phyloP scores from a whole-genome alignment of 1,284 basidiomycete species.

The Marasmius oreades region DNA sequence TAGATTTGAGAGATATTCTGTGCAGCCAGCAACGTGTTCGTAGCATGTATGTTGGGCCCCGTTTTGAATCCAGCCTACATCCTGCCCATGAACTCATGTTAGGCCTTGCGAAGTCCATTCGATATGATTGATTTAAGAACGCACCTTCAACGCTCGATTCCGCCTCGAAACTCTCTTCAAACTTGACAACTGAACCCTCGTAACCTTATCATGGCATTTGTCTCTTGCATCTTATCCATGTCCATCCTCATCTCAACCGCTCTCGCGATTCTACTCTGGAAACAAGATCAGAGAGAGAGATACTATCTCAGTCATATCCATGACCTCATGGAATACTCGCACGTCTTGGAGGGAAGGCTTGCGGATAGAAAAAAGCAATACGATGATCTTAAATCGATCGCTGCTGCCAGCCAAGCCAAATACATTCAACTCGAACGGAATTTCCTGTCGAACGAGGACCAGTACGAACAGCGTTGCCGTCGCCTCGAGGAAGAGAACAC shows the following conservation, averaged over 20 bases:
- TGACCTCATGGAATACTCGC: constrained; percentile 5
- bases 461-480: constrained; percentile 8
- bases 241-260: neutral
- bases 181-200: neutral
- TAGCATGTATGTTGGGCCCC: neutral
- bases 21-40: neutral
- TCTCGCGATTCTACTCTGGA: neutral
- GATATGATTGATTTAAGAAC: neutral
- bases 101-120: neutral
- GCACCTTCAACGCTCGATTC: neutral
- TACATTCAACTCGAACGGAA: constrained; percentile 14
- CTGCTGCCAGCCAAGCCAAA: constrained; percentile 13
- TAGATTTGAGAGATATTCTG: neutral
- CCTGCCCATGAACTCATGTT: neutral
- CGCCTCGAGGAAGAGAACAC: constrained; percentile 8
- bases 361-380: constrained; percentile 5
- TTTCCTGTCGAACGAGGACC: constrained; percentile 12
- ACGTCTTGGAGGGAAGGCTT: constrained; percentile 8
- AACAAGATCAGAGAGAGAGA: neutral
- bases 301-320: neutral
- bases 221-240: neutral
- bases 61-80: neutral
- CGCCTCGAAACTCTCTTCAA: neutral
- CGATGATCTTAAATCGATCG: constrained; percentile 2
- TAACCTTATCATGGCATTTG: neutral